Evolutionary conservation across 2,329 filamentous ascomycete genomes (phyloP).

Genomic region (Penicillium sp.): DNA sequence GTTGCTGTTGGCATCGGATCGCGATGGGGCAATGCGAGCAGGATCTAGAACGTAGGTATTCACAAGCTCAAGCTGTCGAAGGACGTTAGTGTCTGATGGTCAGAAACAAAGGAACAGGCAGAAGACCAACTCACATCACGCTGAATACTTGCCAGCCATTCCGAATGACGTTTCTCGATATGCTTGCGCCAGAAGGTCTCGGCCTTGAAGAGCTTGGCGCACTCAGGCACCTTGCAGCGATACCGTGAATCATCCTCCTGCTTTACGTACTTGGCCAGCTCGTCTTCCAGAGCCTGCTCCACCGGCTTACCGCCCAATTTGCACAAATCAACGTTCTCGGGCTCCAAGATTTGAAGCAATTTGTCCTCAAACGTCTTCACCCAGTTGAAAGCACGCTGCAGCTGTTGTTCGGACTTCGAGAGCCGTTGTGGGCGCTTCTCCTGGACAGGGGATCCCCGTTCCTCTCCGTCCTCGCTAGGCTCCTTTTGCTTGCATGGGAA

Average conservation of each 20-base stretch:
- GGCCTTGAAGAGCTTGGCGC: conserved; percentile 95
- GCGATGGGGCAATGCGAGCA: conserved; percentile 86
- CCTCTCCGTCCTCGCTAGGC: conserved; percentile 61
- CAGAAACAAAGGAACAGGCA: background rate
- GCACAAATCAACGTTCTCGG: conserved; percentile 78
- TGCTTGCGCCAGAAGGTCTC: conserved; percentile 98
- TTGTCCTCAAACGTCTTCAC: conserved; percentile 99
- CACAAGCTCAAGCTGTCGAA: conserved; percentile 72
- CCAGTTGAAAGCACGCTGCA: conserved; percentile 96
- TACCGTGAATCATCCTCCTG: conserved; percentile 98
- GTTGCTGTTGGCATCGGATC: conserved; percentile 91
- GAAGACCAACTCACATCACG: conserved; percentile 67
- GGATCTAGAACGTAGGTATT: conserved; percentile 95
- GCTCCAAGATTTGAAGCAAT: conserved; percentile 85
- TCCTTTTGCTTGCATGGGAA: conserved; percentile 81
- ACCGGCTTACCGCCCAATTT: conserved; percentile 87
- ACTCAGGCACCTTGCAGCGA: conserved; percentile 94
- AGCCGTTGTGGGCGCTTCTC: conserved; percentile 72
- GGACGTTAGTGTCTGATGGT: background rate
- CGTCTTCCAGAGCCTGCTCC: conserved; percentile 83
- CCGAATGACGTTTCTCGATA: conserved; percentile 88
- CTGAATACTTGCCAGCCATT: conserved; percentile 78
- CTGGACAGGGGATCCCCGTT: conserved; percentile 62
- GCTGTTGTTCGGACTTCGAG: conserved; percentile 82
- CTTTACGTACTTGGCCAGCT: conserved; percentile 83